These are phyloP conservation scores for Phlyctochytrium bullatum DNA, from an alignment of 192 early-diverging fungal genomes.

Conservation along the genomic window DNA sequence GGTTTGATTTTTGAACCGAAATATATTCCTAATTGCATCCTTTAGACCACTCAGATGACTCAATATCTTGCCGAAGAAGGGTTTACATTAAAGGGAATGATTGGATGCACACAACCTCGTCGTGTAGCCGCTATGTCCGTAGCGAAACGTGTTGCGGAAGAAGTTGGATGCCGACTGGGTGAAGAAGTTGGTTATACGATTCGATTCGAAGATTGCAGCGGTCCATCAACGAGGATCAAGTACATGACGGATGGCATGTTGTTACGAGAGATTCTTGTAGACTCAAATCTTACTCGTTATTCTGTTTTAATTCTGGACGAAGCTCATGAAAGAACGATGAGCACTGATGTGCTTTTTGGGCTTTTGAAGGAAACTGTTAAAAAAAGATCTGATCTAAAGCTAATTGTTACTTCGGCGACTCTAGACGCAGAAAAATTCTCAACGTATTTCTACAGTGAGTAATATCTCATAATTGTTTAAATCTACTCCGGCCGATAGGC, in stretches of 20 bases:
- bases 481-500: background rate
- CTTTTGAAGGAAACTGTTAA: conserved; percentile 81
- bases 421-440: conserved; percentile 91
- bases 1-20: conserved; percentile 10
- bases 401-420: conserved; percentile 94
- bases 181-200: conserved; percentile 97
- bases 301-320: conserved; percentile 96
- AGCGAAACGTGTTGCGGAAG: conserved; percentile 95
- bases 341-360: conserved; percentile 95
- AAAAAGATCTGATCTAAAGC: conserved; percentile 81
- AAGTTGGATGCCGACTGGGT: conserved; percentile 89
- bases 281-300: conserved; percentile 79
- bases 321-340: conserved; percentile 96
- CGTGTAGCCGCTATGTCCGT: conserved; percentile 99
- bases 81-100: conserved; percentile 79
- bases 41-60: conserved; percentile 90
- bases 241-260: conserved; percentile 99
- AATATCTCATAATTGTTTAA: conserved; percentile 21
- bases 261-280: conserved; percentile 86
- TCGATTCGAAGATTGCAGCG: conserved; percentile 98
- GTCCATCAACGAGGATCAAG: conserved; percentile 84
- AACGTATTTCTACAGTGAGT: conserved; percentile 72
- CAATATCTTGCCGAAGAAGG: conserved; percentile 98
- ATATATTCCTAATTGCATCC: background rate
- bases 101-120: conserved; percentile 98